A percentile compares a stretch with the other conserved stretches of the same genome.
Evolutionary conservation across 2,329 filamentous ascomycete genomes (phyloP).

Genomic region (Monosporascus sp.): DNA sequence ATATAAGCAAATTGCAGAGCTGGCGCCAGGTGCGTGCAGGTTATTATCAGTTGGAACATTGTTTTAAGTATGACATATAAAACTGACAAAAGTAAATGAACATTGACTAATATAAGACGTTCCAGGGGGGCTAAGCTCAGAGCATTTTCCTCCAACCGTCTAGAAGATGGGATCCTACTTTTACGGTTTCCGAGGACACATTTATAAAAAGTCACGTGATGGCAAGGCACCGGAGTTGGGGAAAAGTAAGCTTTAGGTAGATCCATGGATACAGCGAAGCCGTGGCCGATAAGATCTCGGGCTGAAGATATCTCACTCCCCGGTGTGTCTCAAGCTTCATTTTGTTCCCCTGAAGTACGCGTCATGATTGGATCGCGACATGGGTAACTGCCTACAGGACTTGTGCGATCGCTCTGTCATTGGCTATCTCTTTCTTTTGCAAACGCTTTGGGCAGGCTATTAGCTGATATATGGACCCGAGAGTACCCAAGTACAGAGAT

Average conservation of each 20-base stretch:
- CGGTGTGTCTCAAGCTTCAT: background rate
- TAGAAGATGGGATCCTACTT: too few relatives aligned
- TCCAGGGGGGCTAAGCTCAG: too few relatives aligned
- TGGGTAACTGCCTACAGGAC: slow-evolving; percentile 15
- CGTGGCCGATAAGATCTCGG: background rate
- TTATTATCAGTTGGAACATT: too few relatives aligned
- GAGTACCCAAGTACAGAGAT: background rate
- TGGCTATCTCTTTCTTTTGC: slow-evolving; percentile 9
- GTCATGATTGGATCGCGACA: slow-evolving; percentile 23
- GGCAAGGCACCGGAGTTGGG: too few relatives aligned
- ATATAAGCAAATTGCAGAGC: too few relatives aligned
- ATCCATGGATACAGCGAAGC: background rate
- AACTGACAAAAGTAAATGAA: too few relatives aligned
- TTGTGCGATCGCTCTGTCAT: slow-evolving; percentile 26
- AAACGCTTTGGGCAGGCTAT: background rate
- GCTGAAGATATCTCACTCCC: background rate
- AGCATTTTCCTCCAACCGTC: too few relatives aligned
- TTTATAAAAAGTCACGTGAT: too few relatives aligned
- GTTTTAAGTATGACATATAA: too few relatives aligned
- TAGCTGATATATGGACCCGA: background rate
- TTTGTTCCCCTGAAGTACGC: slow-evolving; percentile 9
- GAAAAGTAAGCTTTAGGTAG: background rate
- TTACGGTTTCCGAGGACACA: too few relatives aligned
- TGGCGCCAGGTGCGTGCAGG: too few relatives aligned
- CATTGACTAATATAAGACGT: too few relatives aligned